Evolutionary conservation across 2,329 filamentous ascomycete species (phyloP).

Genomic region (Alternaria sp.): DNA sequence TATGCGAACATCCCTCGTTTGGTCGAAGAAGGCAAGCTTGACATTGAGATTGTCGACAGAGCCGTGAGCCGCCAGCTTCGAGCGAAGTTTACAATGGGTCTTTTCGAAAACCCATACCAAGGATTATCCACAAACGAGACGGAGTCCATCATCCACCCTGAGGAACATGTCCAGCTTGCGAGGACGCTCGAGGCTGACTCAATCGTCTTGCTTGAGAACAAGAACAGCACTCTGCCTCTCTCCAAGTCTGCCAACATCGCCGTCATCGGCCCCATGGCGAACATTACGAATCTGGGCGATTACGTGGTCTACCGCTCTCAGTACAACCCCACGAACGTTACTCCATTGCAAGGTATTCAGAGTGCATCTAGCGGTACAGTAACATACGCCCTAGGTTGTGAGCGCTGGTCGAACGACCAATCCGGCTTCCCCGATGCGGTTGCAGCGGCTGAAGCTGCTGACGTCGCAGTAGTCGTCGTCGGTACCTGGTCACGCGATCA

Average conservation of each 20-base stretch:
- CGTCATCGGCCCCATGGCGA: conserved; percentile 77
- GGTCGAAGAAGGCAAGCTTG: conserved; percentile 67
- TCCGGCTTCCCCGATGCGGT: conserved; percentile 73
- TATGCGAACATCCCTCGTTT: conserved; percentile 71
- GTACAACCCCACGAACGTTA: conserved; percentile 67
- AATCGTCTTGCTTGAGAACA: conserved; percentile 78
- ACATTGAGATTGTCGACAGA: conserved; percentile 67
- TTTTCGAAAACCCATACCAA: conserved; percentile 75
- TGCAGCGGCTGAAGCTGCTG: conserved; percentile 69
- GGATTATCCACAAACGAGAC: conserved; percentile 65
- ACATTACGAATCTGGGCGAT: conserved; percentile 68
- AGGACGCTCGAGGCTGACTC: conserved; percentile 72
- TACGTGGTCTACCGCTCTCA: conserved; percentile 73
- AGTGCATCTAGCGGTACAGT: conserved; percentile 65
- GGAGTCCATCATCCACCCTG: conserved; percentile 67
- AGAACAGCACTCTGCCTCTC: conserved; percentile 68
- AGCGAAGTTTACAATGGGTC: conserved; percentile 73
- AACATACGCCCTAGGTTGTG: conserved; percentile 73
- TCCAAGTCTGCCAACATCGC: conserved; percentile 73
- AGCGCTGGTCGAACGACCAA: conserved; percentile 75
- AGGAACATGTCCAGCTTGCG: conserved; percentile 66
- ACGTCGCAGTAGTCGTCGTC: conserved; percentile 76
- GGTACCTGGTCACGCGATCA: conserved; percentile 81
- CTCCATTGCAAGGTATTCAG: conserved; percentile 73
- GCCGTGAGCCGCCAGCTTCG: conserved; percentile 72